Conservation (phyloP, 2,329 filamentous ascomycete species). For the Phaeosphaeria sp. region DNA sequence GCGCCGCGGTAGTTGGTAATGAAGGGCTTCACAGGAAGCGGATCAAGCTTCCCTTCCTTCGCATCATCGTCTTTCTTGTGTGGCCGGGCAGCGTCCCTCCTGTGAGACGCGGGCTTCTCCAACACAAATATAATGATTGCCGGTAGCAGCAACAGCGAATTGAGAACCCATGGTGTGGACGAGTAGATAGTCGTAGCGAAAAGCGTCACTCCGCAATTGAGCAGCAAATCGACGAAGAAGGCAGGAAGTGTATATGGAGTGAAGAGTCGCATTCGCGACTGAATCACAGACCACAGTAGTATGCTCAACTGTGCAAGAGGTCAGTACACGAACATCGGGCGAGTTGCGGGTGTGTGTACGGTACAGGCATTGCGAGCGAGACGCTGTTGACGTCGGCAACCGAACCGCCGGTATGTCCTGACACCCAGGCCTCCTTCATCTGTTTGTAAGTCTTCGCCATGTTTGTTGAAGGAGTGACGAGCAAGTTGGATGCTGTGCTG, state of each 20-base stretch:
- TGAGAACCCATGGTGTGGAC: conserved; percentile 74
- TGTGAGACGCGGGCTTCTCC: conserved; percentile 28
- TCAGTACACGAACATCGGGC: conserved; percentile 28
- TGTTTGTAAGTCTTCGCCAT: conserved; percentile 75
- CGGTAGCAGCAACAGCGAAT: conserved; percentile 74
- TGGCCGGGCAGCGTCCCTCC: conserved; percentile 23
- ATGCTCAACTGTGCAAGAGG: conserved; percentile 69
- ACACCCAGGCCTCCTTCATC: conserved; percentile 94
- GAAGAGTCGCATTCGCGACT: conserved; percentile 85
- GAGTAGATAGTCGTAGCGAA: conserved; percentile 89
- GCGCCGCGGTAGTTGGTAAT: conserved; percentile 88
- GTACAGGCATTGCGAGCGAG: conserved; percentile 82
- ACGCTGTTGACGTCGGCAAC: conserved; percentile 88
- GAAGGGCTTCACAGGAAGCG: conserved; percentile 85
- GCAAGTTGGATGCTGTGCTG: conserved; percentile 18
- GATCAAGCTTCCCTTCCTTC: conserved; percentile 47
- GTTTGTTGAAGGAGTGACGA: conserved; percentile 9
- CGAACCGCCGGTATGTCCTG: conserved; percentile 82
- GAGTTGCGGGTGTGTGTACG: conserved; percentile 29
- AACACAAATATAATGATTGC: conserved; percentile 66
- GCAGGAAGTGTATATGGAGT: conserved; percentile 72
- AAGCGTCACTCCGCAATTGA: conserved; percentile 83
- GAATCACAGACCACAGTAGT: conserved; percentile 86
- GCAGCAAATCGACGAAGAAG: conserved; percentile 80
- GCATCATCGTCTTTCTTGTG: conserved; percentile 25